Base-by-base conservation (phyloP, 371 early-diverging fungal species). In the Apophysomyces trapeziformis region DNA sequence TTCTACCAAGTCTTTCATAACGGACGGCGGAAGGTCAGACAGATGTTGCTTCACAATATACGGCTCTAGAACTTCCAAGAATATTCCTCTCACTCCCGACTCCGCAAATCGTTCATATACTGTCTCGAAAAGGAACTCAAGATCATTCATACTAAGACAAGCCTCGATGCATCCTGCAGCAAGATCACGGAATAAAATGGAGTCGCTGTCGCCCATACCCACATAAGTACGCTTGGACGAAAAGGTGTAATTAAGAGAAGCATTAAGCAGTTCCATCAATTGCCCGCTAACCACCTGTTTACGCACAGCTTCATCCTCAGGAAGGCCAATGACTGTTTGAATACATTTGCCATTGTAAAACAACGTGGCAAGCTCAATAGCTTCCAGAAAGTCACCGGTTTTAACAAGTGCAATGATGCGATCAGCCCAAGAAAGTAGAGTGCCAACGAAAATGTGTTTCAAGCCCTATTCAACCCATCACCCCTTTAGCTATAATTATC, bases 401-500 rank as follows among this genome's bases (percentile, higher is more conserved):
- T 87, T 79, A 0, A 91, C 88, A 18, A 92, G 73, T 0, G 91
- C 89, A 47, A 89, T 67, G 21, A 93, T 81, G 2, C 95, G 86
- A 60, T 93, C 93, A 2, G 80, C 85, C 95, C 95, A 95, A 11
- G 89, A 85, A 26, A 93, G 64, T 11, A 91, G 73, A 1, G 88
- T 88, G 5, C 89, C 93, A 16, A 90, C 78, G 65, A 78, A 86
- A 5, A 93, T 63, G 46, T 88, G 85, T 14, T 85, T 69, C 39
- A 86, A 78, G 9, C 92, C 90, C 92, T 90, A 61, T 35, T 38
- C 5, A 14, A 1, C 44, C 41, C 18, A 45, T 37, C 37, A 13
- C 46, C 4, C 26, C n/a, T 5, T n/a, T 18, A 66, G 37, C 6
- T 18, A 14, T 47, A 1, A 18, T 47, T 26, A 58, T 32, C 11